Evolutionary conservation across 176 grass and related monocot genomes (phyloP).

Genomic region (Zoysia pacifica): DNA sequence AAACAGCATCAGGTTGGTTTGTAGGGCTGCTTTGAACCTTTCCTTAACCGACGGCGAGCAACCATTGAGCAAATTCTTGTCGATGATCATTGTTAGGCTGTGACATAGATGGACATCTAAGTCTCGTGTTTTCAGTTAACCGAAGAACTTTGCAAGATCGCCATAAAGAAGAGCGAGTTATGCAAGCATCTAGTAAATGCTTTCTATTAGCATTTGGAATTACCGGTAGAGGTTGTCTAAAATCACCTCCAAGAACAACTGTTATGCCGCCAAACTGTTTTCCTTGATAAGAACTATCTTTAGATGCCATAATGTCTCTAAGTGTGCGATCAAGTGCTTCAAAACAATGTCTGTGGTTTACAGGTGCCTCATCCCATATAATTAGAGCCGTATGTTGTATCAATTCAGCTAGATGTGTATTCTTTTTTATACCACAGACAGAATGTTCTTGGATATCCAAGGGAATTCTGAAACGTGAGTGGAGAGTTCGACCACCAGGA

Average conservation of each 20-base stretch:
- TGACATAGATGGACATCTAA: background rate
- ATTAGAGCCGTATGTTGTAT: background rate
- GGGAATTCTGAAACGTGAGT: too few species aligned
- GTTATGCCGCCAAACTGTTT: background rate
- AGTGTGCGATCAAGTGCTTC: background rate
- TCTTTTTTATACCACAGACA: background rate
- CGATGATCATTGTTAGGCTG: too few species aligned
- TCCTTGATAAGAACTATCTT: background rate
- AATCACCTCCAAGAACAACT: background rate
- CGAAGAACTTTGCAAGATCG: background rate
- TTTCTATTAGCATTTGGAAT: background rate
- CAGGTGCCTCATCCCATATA: background rate
- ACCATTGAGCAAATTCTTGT: too few species aligned
- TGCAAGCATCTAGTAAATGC: background rate
- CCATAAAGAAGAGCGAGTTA: background rate
- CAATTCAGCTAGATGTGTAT: background rate
- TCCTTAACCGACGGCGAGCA: too few species aligned
- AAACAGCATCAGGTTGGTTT: too few species aligned
- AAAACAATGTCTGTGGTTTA: background rate
- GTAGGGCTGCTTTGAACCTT: too few species aligned
- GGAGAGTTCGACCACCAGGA: too few species aligned
- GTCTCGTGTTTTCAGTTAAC: conserved; percentile 5
- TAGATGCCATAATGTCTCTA: background rate
- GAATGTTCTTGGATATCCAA: background rate
- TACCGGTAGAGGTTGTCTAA: background rate